Conservation (phyloP, 495 filamentous ascomycete species). For the Thozetella sp. region DNA sequence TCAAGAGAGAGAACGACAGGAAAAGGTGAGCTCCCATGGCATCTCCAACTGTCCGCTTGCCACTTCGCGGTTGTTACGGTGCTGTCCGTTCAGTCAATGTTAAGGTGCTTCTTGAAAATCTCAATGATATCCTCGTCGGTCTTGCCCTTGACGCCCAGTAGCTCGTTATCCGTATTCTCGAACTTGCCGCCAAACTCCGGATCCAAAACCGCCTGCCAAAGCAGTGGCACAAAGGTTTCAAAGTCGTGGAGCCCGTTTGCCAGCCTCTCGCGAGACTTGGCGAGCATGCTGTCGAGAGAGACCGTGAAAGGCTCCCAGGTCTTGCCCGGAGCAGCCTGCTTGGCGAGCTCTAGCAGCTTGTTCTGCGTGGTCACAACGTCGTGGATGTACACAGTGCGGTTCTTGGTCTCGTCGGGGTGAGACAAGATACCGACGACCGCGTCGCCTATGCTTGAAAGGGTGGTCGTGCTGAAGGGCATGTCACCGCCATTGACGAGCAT, state of each 20-base stretch:
- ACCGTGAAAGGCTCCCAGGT: constrained; percentile 6
- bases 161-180: constrained; percentile 19
- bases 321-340: constrained; percentile 7
- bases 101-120: too few species aligned
- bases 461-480: constrained; percentile 23
- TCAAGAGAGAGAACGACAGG: too few species aligned
- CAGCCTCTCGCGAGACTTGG: constrained; percentile 7
- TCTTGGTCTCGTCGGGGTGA: constrained; percentile 28
- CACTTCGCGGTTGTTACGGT: too few species aligned
- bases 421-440: constrained; percentile 29
- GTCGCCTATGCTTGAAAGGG: constrained; percentile 22
- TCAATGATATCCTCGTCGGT: constrained; percentile 11
- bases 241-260: constrained; percentile 21
- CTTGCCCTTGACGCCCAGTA: constrained; percentile 14
- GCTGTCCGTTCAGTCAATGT: too few species aligned
- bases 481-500: constrained; percentile 26
- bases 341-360: constrained; percentile 22
- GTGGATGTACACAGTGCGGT: constrained; percentile 26
- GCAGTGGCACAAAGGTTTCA: constrained; percentile 18
- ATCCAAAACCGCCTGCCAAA: constrained; percentile 28
- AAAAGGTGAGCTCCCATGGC: too few species aligned
- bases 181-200: constrained; percentile 28
- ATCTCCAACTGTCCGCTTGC: too few species aligned
- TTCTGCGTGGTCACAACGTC: constrained; percentile 23
- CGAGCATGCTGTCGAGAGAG: constrained; percentile 4